Conservation (phyloP, 1,284 basidiomycete genomes). For the Pyrrhoderma lamaoense region DNA sequence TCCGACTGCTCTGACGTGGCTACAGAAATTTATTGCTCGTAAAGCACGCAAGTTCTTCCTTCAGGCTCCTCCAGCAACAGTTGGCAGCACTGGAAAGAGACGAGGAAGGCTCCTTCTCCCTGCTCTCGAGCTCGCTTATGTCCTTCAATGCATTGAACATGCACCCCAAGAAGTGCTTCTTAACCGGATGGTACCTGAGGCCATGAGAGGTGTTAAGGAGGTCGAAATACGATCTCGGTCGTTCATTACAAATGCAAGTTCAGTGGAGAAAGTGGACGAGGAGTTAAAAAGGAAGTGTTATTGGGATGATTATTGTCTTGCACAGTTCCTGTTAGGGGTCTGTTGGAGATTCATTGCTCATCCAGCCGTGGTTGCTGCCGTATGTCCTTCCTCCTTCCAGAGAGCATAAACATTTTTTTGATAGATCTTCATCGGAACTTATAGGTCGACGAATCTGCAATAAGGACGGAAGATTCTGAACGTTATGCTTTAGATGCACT, state of each 20-base stretch:
- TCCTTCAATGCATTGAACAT: conserved; percentile 30
- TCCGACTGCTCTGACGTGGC: not conserved
- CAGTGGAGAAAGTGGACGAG: not conserved
- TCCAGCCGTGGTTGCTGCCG: conserved; percentile 26
- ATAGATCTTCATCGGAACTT: too few species aligned
- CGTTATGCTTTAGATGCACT: conserved; percentile 18
- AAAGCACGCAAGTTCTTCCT: conserved; percentile 47
- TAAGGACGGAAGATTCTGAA: too few species aligned
- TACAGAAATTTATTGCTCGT: conserved; percentile 41
- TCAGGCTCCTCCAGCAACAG: too few species aligned
- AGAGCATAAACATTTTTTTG: too few species aligned
- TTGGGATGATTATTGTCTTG: conserved; percentile 47
- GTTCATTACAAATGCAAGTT: not conserved
- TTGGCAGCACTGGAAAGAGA: too few species aligned
- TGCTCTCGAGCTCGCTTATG: conserved; percentile 47
- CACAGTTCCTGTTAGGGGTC: conserved; percentile 45
- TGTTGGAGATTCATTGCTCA: conserved; percentile 36
- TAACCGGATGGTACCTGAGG: conserved; percentile 20
- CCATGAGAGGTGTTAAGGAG: not conserved
- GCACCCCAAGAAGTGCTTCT: conserved; percentile 21
- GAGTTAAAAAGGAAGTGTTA: conserved; percentile 32
- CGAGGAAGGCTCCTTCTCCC: conserved; percentile 39
- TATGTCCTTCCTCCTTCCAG: too few species aligned
- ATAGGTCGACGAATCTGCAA: too few species aligned
- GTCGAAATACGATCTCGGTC: too few species aligned